phyloP scores from a whole-genome alignment of 148 eudicot species.

The Pharnaceum exiguum region DNA sequence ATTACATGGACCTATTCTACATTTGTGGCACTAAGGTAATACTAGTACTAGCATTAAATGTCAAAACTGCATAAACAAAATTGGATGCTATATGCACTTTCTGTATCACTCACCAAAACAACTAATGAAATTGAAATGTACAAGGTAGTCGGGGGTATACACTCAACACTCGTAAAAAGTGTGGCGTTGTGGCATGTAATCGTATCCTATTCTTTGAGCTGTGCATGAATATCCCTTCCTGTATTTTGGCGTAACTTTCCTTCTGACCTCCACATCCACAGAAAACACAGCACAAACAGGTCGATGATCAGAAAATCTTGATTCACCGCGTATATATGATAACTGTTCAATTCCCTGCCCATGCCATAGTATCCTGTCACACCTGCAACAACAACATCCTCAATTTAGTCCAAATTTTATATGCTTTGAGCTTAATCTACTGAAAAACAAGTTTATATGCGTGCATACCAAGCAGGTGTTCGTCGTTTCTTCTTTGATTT shows the following conservation, averaged over 20 bases:
- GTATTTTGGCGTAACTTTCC: conserved; percentile 25
- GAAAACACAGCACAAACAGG: conserved; percentile 72
- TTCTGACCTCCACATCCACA: conserved; percentile 44
- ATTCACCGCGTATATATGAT: conserved; percentile 60
- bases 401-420: not conserved
- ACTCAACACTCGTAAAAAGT: conserved; percentile 36
- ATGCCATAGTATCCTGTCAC: conserved; percentile 83
- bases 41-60: too few species aligned
- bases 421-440: too few species aligned
- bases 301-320: conserved; percentile 79
- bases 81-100: not conserved
- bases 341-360: conserved; percentile 67
- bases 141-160: not conserved
- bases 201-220: conserved; percentile 25
- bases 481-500: conserved; percentile 79
- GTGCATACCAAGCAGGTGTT: conserved; percentile 72
- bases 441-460: not conserved
- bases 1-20: too few species aligned
- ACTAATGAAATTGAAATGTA: conserved; percentile 4
- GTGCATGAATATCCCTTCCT: conserved; percentile 58
- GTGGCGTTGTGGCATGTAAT: conserved; percentile 42
- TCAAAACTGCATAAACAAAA: too few species aligned
- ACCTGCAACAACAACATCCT: conserved; percentile 33
- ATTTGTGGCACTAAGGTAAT: too few species aligned
- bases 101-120: not conserved